phyloP scores from a whole-genome alignment of 805 yeast species.

The Monosporozyma unispora region DNA sequence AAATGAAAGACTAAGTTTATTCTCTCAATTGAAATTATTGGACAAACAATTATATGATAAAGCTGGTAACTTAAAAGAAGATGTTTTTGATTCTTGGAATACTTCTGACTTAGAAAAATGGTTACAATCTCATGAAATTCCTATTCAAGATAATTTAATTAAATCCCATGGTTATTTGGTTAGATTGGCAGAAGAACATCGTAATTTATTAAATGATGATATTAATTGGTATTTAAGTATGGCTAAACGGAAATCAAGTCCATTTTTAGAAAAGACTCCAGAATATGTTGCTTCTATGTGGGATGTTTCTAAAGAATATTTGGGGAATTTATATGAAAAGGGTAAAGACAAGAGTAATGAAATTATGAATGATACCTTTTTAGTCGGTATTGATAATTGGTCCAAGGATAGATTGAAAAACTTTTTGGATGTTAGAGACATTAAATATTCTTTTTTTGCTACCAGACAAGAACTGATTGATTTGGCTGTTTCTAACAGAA shows the following conservation, averaged over 20 bases:
- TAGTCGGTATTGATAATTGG: conserved; percentile 40
- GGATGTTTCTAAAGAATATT: conserved; percentile 13
- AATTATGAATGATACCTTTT: conserved; percentile 37
- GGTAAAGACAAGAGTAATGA: conserved; percentile 26
- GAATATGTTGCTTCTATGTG: conserved; percentile 22
- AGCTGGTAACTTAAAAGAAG: conserved; percentile 34
- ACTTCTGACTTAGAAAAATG: conserved; percentile 47
- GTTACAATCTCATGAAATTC: conserved; percentile 39
- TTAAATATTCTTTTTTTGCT: conserved; percentile 33
- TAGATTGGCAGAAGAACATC: conserved; percentile 29
- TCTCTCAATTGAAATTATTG: conserved; percentile 35
- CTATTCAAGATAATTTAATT: conserved; percentile 29
- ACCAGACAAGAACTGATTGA: conserved; percentile 34
- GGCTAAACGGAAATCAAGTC: conserved; percentile 28
- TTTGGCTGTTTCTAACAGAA: conserved; percentile 30
- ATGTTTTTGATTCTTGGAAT: conserved; percentile 44
- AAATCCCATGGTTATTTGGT: conserved; percentile 31
- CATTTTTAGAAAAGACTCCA: conserved; percentile 31
- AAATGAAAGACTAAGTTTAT: conserved; percentile 32
- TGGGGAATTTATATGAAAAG: conserved; percentile 10
- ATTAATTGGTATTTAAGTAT: conserved; percentile 31
- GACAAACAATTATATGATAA: conserved; percentile 32
- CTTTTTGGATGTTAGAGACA: conserved; percentile 35
- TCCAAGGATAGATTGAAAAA: conserved; percentile 36
- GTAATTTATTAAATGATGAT: conserved; percentile 32